These are phyloP conservation scores for Fusarium neocosmosporiellum DNA, from an alignment of 2,329 filamentous ascomycete genomes.

Conservation along the genomic window DNA sequence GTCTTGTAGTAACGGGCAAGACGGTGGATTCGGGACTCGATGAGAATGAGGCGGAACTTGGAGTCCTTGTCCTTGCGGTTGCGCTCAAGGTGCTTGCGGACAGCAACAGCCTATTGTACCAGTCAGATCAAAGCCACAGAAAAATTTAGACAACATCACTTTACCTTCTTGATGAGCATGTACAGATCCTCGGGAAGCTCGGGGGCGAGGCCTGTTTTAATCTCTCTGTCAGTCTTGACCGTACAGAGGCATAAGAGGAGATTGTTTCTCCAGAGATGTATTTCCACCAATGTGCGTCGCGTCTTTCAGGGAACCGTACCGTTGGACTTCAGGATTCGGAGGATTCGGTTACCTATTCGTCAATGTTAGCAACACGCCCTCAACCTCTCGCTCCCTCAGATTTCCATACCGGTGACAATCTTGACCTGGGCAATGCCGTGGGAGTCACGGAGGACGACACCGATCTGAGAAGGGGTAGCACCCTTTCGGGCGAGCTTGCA, in stretches of 20 bases:
- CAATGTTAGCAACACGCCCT: conserved; percentile 50
- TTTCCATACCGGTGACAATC: conserved; percentile 87
- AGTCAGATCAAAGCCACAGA: background rate
- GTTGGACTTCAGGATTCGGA: conserved; percentile 96
- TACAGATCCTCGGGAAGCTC: conserved; percentile 99
- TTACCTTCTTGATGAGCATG: conserved; percentile 99
- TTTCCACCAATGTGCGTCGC: conserved; percentile 41
- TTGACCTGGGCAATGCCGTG: conserved; percentile 99
- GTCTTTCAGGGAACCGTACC: conserved; percentile 75
- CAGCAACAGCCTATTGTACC: conserved; percentile 82
- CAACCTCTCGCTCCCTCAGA: background rate
- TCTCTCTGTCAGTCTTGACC: conserved; percentile 96
- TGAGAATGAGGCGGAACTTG: conserved; percentile 99
- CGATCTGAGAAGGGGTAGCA: conserved; percentile 97
- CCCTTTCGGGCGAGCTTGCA: conserved; percentile 99
- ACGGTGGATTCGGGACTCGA: conserved; percentile 99
- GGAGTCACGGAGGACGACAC: conserved; percentile 97
- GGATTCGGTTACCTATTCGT: conserved; percentile 95
- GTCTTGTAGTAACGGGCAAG: conserved; percentile 99
- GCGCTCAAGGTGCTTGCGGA: conserved; percentile 99
- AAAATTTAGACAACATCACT: conserved; percentile 18
- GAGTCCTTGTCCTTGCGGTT: conserved; percentile 99
- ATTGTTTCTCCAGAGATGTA: conserved; percentile 41
- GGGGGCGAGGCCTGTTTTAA: conserved; percentile 90
- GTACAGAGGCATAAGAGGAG: conserved; percentile 78